Evolutionary conservation across 345 rosid genomes (phyloP).

Genomic region (Euphorbia tirucalli): DNA sequence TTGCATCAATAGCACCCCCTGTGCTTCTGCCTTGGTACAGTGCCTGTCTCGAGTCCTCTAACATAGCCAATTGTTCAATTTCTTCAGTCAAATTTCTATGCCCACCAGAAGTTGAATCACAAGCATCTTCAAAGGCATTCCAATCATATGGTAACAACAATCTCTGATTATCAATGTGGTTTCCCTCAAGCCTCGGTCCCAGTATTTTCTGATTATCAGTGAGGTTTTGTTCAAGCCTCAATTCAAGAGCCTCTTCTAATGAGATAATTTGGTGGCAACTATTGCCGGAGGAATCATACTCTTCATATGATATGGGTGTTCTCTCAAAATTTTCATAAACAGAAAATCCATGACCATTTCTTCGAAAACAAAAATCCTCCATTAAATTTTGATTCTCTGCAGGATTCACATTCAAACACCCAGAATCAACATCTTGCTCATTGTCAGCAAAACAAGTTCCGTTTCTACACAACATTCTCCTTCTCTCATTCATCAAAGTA

Average conservation of each 20-base stretch:
- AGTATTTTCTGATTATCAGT: constrained; percentile 9
- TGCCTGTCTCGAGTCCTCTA: neutral
- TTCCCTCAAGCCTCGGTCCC: neutral
- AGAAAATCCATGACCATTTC: constrained; percentile 6
- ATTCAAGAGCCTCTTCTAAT: constrained; percentile 18
- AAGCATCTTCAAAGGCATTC: constrained; percentile 13
- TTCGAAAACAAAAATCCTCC: constrained; percentile 11
- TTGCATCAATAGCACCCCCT: neutral
- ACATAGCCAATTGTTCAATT: neutral
- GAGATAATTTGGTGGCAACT: constrained; percentile 8
- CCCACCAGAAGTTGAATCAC: constrained; percentile 15
- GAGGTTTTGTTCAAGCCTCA: constrained; percentile 3
- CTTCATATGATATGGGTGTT: constrained; percentile 4
- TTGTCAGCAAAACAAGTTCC: neutral
- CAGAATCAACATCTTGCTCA: constrained; percentile 3
- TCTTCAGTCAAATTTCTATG: constrained; percentile 23
- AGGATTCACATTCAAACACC: constrained; percentile 14
- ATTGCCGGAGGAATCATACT: constrained; percentile 15
- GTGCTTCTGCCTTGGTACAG: neutral
- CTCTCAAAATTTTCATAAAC: constrained; percentile 9
- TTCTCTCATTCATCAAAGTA: neutral
- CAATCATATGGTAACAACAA: neutral
- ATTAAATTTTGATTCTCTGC: constrained; percentile 4
- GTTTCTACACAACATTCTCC: neutral
- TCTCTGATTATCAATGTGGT: neutral